A percentile compares a stretch with the other conserved stretches of the same genome.
Evolutionary conservation across 768 basidiomycete species (phyloP).

Genomic region (Panellus pusillus): DNA sequence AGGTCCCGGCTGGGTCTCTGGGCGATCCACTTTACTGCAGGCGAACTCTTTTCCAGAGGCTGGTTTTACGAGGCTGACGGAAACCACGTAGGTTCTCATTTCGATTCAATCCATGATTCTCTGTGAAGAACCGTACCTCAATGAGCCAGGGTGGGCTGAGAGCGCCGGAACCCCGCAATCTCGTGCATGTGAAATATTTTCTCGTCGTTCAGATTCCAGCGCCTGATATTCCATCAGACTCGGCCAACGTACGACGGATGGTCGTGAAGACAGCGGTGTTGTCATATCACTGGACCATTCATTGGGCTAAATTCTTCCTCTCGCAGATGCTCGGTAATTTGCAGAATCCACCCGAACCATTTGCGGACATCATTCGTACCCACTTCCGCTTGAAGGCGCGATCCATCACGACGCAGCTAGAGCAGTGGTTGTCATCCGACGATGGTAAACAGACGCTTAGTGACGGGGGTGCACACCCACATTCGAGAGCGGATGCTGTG

Average conservation of each 20-base stretch:
- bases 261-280: slow-evolving; percentile 81
- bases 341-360: slow-evolving; percentile 81
- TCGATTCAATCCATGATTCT: slow-evolving; percentile 97
- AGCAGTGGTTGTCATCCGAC: slow-evolving; percentile 74
- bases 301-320: slow-evolving; percentile 4
- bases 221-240: slow-evolving; percentile 51
- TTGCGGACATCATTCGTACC: slow-evolving; percentile 82
- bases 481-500: slow-evolving; percentile 32
- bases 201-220: background rate
- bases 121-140: slow-evolving; percentile 90
- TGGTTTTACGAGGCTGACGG: slow-evolving; percentile 23
- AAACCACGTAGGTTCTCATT: slow-evolving; percentile 73
- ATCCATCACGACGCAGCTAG: slow-evolving; percentile 68
- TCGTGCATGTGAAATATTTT: slow-evolving; percentile 59
- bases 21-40: slow-evolving; percentile 87
- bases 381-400: slow-evolving; percentile 87
- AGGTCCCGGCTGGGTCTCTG: slow-evolving; percentile 92
- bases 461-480: slow-evolving; percentile 52
- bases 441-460: slow-evolving; percentile 61
- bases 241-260: slow-evolving; percentile 92
- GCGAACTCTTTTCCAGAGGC: slow-evolving; percentile 34
- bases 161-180: slow-evolving; percentile 75
- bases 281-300: slow-evolving; percentile 2
- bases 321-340: slow-evolving; percentile 81
- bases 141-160: slow-evolving; percentile 87